Conservation (phyloP, 225 moss, liverwort and hornwort species). For the Sphagnum tenellum region DNA sequence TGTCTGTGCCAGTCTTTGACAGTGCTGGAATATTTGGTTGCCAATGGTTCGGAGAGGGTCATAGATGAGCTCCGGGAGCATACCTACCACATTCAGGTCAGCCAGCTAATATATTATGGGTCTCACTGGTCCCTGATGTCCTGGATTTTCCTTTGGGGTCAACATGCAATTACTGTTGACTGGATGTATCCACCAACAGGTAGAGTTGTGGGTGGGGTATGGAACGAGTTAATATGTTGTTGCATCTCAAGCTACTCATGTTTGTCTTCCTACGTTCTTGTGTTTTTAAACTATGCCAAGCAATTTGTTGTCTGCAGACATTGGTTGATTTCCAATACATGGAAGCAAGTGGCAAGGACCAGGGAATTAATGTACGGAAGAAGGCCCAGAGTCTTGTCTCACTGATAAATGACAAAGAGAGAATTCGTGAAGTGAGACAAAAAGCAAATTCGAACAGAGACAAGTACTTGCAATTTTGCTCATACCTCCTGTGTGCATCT, state of each 20-base stretch:
- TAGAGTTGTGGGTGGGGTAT: no score
- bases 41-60: conserved; percentile 92
- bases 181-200: no score
- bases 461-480: conserved; percentile 38
- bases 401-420: conserved; percentile 77
- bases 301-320: conserved; percentile 29
- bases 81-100: conserved; percentile 93
- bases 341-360: conserved; percentile 86
- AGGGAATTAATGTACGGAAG: conserved; percentile 98
- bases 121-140: background rate
- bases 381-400: conserved; percentile 77
- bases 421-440: conserved; percentile 83
- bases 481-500: background rate
- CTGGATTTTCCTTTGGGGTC: background rate
- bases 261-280: no score
- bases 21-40: conserved; percentile 86
- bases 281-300: no score
- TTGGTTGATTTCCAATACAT: conserved; percentile 89
- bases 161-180: no score
- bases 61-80: conserved; percentile 94
- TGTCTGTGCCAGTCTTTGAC: conserved; percentile 60
- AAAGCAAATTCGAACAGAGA: conserved; percentile 89
- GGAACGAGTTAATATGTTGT: no score
- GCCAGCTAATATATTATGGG: background rate
- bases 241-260: no score